Percentiles rank a stretch among this genome's conserved stretches.
Evolutionary conservation across 495 filamentous ascomycete genomes (phyloP).

Genomic region (Penicillium subrubescens): DNA sequence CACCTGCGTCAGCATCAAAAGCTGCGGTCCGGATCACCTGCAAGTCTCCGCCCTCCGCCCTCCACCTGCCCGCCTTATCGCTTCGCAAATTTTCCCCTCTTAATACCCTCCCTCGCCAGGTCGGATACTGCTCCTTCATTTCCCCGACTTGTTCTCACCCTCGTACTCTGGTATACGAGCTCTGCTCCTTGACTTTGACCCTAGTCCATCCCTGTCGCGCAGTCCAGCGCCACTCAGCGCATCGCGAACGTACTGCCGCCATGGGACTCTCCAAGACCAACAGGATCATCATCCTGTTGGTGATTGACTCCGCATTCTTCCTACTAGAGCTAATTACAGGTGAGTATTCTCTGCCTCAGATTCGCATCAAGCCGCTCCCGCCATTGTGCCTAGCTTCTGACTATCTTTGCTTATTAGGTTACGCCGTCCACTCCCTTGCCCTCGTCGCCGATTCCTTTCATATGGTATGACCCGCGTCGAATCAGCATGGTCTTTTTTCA

Average conservation of each 20-base stretch:
- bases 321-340: constrained; percentile 81
- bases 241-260: constrained; percentile 18
- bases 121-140: not conserved
- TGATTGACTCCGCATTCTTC: constrained; percentile 88
- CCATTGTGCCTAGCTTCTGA: not conserved
- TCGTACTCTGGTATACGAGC: not conserved
- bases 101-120: not conserved
- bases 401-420: constrained; percentile 51
- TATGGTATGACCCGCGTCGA: constrained; percentile 66
- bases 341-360: constrained; percentile 27
- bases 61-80: not conserved
- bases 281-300: constrained; percentile 89
- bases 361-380: not conserved
- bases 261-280: constrained; percentile 95
- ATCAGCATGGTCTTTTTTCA: not conserved
- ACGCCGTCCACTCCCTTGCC: constrained; percentile 85
- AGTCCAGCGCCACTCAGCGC: constrained; percentile 34
- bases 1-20: constrained; percentile 3
- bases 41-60: not conserved
- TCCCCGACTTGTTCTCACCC: not conserved
- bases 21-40: not conserved
- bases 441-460: constrained; percentile 97
- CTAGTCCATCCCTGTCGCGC: constrained; percentile 11
- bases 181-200: not conserved
- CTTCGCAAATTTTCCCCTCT: constrained; percentile 11